Evolutionary conservation across 768 basidiomycete species (phyloP).

Genomic region (Pholiota conissans): DNA sequence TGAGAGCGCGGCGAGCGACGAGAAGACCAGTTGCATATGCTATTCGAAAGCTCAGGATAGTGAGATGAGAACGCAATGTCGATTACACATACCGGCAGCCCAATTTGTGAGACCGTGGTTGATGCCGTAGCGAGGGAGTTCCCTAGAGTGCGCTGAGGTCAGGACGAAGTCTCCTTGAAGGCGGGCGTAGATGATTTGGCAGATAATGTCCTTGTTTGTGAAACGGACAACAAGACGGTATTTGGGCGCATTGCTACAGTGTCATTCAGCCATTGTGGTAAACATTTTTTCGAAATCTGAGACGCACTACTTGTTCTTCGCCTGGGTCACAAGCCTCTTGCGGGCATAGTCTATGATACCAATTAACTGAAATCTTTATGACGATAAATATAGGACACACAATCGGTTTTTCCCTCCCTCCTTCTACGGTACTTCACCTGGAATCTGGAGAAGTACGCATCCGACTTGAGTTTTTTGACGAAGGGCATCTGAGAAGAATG

Average conservation of each 20-base stretch:
- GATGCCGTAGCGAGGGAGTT: slow-evolving; percentile 95
- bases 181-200: slow-evolving; percentile 95
- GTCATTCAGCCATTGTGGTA: background rate
- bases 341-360: slow-evolving; percentile 85
- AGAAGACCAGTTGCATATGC: slow-evolving; percentile 98
- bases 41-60: slow-evolving; percentile 25
- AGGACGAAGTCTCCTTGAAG: slow-evolving; percentile 96
- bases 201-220: slow-evolving; percentile 96
- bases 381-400: slow-evolving; percentile 40
- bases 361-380: slow-evolving; percentile 12
- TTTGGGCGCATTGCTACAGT: slow-evolving; percentile 85
- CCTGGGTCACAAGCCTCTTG: slow-evolving; percentile 94
- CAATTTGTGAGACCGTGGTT: slow-evolving; percentile 99
- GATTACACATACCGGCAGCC: slow-evolving; percentile 72
- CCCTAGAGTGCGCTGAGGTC: slow-evolving; percentile 82
- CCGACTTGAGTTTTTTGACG: slow-evolving; percentile 95
- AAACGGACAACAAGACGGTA: slow-evolving; percentile 99
- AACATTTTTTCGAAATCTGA: background rate
- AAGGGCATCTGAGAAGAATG: slow-evolving; percentile 76
- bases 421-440: slow-evolving; percentile 98
- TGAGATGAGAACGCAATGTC: background rate
- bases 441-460: slow-evolving; percentile 97
- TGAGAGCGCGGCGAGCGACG: slow-evolving; percentile 89
- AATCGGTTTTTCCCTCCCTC: slow-evolving; percentile 99
- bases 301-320: slow-evolving; percentile 97